Evolutionary conservation across 2,329 filamentous ascomycete genomes (phyloP).

Genomic region (Calycina herbarum): DNA sequence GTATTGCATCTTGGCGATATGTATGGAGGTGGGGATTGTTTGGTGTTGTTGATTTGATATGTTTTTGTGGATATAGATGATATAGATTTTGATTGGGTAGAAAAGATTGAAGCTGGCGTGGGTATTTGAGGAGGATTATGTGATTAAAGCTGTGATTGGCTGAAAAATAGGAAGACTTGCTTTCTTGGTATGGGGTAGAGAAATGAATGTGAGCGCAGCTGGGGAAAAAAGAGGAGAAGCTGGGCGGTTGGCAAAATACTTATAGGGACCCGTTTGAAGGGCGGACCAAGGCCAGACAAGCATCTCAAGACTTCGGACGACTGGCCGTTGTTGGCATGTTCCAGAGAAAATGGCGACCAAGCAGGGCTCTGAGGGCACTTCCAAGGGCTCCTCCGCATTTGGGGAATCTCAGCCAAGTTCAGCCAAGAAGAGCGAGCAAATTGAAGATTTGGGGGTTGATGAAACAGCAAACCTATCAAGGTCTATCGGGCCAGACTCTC

Average conservation of each 20-base stretch:
- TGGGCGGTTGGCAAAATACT: conserved; percentile 12
- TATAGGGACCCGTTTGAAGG: conserved; percentile 6
- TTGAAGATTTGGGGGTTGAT: background rate
- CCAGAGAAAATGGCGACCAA: background rate
- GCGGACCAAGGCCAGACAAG: conserved; percentile 7
- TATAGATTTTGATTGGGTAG: conserved; percentile 8
- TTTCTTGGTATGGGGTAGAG: conserved; percentile 20
- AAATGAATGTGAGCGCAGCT: conserved; percentile 34
- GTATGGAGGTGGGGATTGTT: conserved; percentile 5
- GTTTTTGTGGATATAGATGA: conserved; percentile 6
- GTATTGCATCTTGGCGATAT: conserved; percentile 24
- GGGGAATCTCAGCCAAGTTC: background rate
- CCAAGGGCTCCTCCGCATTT: background rate
- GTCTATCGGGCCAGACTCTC: background rate
- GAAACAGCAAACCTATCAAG: conserved; percentile 11
- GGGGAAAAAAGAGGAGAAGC: conserved; percentile 23
- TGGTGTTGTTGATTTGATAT: conserved; percentile 12
- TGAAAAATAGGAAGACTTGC: conserved; percentile 25
- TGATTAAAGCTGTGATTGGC: conserved; percentile 19
- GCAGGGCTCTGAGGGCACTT: too few species aligned
- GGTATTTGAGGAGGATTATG: background rate
- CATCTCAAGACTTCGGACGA: conserved; percentile 4
- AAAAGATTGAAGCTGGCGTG: conserved; percentile 11
- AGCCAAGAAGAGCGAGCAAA: background rate
- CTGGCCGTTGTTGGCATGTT: background rate